Percentiles rank a stretch among this genome's conserved stretches.
These are phyloP conservation scores for Magnusiomyces fungicola DNA, from an alignment of 1,139 yeast genomes.

Conservation along the genomic window DNA sequence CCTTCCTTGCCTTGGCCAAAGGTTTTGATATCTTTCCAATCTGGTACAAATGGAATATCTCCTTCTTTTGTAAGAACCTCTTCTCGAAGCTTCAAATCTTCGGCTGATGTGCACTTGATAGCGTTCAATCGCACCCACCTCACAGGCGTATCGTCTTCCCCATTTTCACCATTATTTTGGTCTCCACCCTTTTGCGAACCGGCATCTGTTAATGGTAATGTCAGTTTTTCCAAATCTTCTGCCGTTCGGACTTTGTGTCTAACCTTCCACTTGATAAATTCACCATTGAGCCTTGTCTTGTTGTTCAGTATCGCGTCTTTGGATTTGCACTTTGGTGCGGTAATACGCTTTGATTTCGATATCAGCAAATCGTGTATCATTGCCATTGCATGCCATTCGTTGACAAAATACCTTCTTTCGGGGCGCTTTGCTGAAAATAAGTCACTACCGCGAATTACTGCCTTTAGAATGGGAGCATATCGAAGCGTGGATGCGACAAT, in stretches of 20 bases:
- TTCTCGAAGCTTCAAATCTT: constrained; percentile 25
- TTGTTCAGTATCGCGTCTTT: constrained; percentile 74
- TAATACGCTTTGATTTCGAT: constrained; percentile 71
- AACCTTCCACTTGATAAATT: constrained; percentile 67
- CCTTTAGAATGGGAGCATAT: constrained; percentile 54
- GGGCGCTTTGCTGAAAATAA: constrained; percentile 34
- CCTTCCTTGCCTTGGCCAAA: constrained; percentile 4
- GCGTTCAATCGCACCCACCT: constrained; percentile 83
- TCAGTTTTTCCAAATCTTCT: background rate
- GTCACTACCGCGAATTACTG: constrained; percentile 59
- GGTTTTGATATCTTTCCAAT: constrained; percentile 7
- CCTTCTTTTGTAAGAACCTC: constrained; percentile 1
- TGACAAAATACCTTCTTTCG: background rate
- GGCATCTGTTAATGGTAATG: constrained; percentile 20
- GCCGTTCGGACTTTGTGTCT: background rate
- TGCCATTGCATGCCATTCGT: constrained; percentile 3
- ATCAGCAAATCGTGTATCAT: constrained; percentile 77
- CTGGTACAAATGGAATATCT: constrained; percentile 4
- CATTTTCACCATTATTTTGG: background rate
- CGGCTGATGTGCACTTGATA: constrained; percentile 33
- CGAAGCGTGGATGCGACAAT: constrained; percentile 69
- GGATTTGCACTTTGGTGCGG: constrained; percentile 80
- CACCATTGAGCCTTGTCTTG: constrained; percentile 76
- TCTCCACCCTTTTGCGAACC: background rate
- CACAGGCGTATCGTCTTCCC: constrained; percentile 49